A percentile compares a stretch with the other conserved stretches of the same genome.
These are phyloP conservation scores for Cryphonectria parasitica DNA, from an alignment of 2,329 filamentous ascomycete species.

Conservation along the genomic window DNA sequence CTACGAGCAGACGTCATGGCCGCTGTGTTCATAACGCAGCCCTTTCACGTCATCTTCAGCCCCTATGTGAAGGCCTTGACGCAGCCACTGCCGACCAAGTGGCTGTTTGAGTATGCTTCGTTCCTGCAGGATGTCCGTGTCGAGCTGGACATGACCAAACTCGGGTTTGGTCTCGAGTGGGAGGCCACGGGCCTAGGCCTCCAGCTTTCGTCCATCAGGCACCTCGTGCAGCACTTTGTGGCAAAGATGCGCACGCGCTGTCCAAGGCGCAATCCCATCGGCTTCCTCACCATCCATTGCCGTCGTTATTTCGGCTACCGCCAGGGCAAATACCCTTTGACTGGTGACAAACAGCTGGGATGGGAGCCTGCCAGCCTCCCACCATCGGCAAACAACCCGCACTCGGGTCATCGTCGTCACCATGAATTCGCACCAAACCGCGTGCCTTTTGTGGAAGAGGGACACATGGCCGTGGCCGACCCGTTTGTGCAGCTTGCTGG, in stretches of 20 bases:
- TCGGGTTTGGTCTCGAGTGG: conserved; percentile 39
- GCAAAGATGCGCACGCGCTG: conserved; percentile 32
- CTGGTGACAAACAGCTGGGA: not conserved
- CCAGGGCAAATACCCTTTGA: conserved; percentile 15
- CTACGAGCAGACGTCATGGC: conserved; percentile 45
- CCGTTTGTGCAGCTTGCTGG: conserved; percentile 38
- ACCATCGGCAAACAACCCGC: conserved; percentile 24
- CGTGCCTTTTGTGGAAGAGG: conserved; percentile 39
- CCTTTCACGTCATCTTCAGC: conserved; percentile 45
- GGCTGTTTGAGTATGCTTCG: conserved; percentile 41
- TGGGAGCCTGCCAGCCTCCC: conserved; percentile 20
- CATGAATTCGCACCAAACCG: conserved; percentile 16
- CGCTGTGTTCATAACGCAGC: conserved; percentile 39
- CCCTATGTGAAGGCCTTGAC: conserved; percentile 40
- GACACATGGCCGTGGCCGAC: conserved; percentile 39
- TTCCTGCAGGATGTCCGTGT: conserved; percentile 44
- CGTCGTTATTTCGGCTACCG: conserved; percentile 40
- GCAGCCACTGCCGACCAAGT: conserved; percentile 42
- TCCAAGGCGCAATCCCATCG: conserved; percentile 33
- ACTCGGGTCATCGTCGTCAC: conserved; percentile 26
- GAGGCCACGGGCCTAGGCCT: conserved; percentile 34
- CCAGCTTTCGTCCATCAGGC: conserved; percentile 35
- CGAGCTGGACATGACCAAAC: conserved; percentile 47
- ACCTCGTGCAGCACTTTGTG: conserved; percentile 38
- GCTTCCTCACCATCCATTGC: conserved; percentile 40